Base-by-base conservation (phyloP, 768 basidiomycete species). In the Calocera cornea region DNA sequence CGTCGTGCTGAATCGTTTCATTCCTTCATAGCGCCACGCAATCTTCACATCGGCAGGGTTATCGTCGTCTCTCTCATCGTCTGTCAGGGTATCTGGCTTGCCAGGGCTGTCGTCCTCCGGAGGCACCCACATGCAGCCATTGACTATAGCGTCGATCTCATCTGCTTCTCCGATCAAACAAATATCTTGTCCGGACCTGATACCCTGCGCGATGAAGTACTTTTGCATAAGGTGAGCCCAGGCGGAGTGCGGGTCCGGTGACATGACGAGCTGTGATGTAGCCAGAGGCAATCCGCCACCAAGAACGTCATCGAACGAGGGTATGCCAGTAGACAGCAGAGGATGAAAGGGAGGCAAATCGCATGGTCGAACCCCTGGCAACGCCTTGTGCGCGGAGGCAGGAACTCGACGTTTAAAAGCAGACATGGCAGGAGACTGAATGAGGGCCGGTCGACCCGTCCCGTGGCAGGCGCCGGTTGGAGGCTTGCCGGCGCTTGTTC, bases 1-100 rank as follows among this genome's bases (percentile, higher is more conserved):
- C 1, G 91, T 92, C 2, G 94, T 97, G 78, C 91, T 85, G 75
- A 97, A 95, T 77, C 82, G 87, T 78, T 88, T 90, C 90, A 97
- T 90, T 67, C 87, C 83, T 73, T 92, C 92, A 76, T 99, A 99
- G 74, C 97, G 83, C 91, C 97, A 99, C 34, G 97, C 97, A 72
- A 99, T 98, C 79, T 90, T 95, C 70, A 95, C 89, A 72, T 86
- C 86, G 31, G 84, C 80, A 44, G 78, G 82, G 38, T 72, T 74
- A 70, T 80, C 80, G 14, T 74, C 73, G 14, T 72, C 72, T n/a
- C 70, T 70, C 36, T 70, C 71, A n/a, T 68, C 73, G 31, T 77
- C 69, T n/a, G 68, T 65, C 27, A 67, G 64, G 24, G 68, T 66
- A 34, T 33, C 64, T 36, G 72, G 44, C 22, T 66, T 67, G 29